A percentile compares a stretch with the other conserved stretches of the same genome.
Conservation (phyloP, 2,329 filamentous ascomycete species). For the Penicillium sp. region DNA sequence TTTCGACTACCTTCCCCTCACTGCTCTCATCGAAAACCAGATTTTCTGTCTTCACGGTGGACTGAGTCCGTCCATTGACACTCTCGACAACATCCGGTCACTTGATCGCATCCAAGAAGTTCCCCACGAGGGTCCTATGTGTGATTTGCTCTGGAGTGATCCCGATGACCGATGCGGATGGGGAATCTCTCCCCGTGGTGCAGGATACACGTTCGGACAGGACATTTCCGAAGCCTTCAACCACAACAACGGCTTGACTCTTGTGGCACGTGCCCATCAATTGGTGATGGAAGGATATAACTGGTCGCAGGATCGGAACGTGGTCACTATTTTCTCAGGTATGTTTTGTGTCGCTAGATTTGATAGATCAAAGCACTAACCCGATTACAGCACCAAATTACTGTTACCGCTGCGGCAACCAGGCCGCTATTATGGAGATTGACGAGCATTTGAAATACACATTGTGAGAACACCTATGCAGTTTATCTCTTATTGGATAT, state of each 20-base stretch:
- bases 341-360: constrained; percentile 30
- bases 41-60: constrained; percentile 99
- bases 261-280: constrained; percentile 95
- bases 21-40: constrained; percentile 97
- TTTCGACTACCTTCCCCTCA: constrained; percentile 96
- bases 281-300: constrained; percentile 99
- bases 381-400: constrained; percentile 71
- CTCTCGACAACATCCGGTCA: constrained; percentile 90
- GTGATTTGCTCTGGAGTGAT: constrained; percentile 96
- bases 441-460: constrained; percentile 99
- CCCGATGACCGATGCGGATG: constrained; percentile 95
- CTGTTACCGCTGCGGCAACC: constrained; percentile 98
- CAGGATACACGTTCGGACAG: constrained; percentile 92
- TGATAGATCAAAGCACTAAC: not conserved
- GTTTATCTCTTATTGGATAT: not conserved
- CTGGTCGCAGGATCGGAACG: constrained; percentile 97
- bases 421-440: constrained; percentile 99
- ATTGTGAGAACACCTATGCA: constrained; percentile 68
- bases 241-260: constrained; percentile 94
- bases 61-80: constrained; percentile 92
- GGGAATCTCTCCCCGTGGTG: constrained; percentile 92
- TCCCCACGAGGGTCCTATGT: constrained; percentile 97
- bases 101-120: constrained; percentile 98
- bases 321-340: constrained; percentile 98
- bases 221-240: constrained; percentile 99